Conservation (phyloP, 2,329 filamentous ascomycete species). For the Pezicula carpinea region DNA sequence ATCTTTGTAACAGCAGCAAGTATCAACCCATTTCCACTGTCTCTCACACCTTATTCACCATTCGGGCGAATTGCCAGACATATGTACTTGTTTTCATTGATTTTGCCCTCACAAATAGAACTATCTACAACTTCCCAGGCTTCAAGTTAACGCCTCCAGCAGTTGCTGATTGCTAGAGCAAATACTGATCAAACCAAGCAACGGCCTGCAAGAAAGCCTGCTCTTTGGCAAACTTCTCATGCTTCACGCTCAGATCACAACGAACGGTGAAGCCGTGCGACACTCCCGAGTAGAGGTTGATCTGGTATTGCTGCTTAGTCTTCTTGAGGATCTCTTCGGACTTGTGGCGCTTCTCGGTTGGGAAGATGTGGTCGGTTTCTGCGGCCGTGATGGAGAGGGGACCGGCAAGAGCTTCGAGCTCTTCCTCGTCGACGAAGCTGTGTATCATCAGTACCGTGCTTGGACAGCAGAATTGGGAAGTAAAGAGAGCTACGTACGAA, state of each 20-base stretch:
- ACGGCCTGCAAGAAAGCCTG: slow-evolving; percentile 76
- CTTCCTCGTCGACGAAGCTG: slow-evolving; percentile 60
- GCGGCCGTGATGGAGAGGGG: slow-evolving; percentile 56
- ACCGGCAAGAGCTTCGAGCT: slow-evolving; percentile 60
- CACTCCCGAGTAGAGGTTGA: slow-evolving; percentile 69
- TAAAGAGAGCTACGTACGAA: slow-evolving; percentile 33
- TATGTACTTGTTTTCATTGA: no score
- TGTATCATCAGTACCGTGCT: background rate
- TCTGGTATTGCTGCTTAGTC: slow-evolving; percentile 55
- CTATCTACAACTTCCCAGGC: background rate
- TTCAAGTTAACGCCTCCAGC: no score
- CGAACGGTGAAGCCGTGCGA: slow-evolving; percentile 73
- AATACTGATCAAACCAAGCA: slow-evolving; percentile 66
- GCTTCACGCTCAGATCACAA: slow-evolving; percentile 50
- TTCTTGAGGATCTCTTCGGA: slow-evolving; percentile 59
- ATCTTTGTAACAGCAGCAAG: no score
- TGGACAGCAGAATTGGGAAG: background rate
- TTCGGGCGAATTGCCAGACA: no score
- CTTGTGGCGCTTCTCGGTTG: slow-evolving; percentile 56
- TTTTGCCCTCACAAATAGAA: no score
- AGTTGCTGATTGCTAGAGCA: slow-evolving; percentile 26
- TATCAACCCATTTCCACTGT: no score
- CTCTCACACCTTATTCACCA: no score
- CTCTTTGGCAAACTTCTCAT: slow-evolving; percentile 69
- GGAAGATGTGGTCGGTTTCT: slow-evolving; percentile 64